Conservation (phyloP, 257 asterid species). For the Salvia rosmarinus region DNA sequence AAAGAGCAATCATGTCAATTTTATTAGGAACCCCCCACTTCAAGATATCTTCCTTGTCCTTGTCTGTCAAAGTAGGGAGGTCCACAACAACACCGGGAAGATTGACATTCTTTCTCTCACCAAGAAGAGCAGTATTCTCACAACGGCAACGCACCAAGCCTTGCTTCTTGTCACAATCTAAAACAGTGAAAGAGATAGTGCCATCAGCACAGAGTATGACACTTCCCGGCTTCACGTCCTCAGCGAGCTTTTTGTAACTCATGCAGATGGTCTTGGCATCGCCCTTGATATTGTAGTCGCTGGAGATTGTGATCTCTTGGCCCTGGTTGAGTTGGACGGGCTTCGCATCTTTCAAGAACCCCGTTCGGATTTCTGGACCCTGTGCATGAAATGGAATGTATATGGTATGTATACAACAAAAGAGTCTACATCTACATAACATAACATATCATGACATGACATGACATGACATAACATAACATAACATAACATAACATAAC, state of each 20-base stretch:
- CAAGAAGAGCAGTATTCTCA: conserved; percentile 68
- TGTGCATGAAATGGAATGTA: conserved; percentile 21
- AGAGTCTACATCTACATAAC: background rate
- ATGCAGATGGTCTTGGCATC: conserved; percentile 63
- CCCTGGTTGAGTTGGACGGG: conserved; percentile 68
- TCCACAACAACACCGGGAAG: conserved; percentile 76
- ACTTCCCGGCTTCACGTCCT: conserved; percentile 58
- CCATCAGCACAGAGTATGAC: conserved; percentile 74
- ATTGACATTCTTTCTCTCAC: conserved; percentile 77
- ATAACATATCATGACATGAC: too few species aligned
- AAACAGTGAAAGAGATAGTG: conserved; percentile 60
- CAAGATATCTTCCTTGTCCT: conserved; percentile 73
- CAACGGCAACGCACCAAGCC: conserved; percentile 64
- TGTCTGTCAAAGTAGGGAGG: conserved; percentile 71
- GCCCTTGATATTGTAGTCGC: conserved; percentile 66
- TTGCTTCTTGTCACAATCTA: conserved; percentile 53
- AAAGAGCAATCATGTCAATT: conserved; percentile 73
- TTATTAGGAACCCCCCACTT: conserved; percentile 74
- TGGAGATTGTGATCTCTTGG: conserved; percentile 62
- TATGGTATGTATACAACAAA: background rate
- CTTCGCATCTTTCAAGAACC: conserved; percentile 63
- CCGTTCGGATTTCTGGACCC: conserved; percentile 82
- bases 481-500: background rate
- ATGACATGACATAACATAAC: too few species aligned
- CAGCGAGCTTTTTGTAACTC: conserved; percentile 72